Base-by-base conservation (phyloP, 163 green algal species). In the Dunaliella salina region DNA sequence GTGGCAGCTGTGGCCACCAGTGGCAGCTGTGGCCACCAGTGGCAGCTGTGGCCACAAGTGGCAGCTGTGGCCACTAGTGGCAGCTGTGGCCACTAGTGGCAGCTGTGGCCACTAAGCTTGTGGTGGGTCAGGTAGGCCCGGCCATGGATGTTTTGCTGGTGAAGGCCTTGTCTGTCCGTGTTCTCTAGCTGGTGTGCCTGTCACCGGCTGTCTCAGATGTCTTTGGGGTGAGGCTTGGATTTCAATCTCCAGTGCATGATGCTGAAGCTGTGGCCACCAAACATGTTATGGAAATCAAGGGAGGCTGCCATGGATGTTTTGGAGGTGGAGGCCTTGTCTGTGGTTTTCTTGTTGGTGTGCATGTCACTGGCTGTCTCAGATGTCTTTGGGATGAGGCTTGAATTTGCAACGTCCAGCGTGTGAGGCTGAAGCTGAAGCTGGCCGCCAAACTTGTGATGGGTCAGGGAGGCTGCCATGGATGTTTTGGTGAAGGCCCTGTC, bases 261-360 rank as follows among this genome's bases (percentile, higher is more conserved):
- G 63, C 24, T 75, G 25, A 17, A 50, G 75, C 22, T 29, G 24
- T 75, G 63, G 40, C 40, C 40, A 8, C 40, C 40, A 75, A 5
- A 12, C 11, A 15, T 29, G 11, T 75, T 92, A 87, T 98, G 95
- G 95, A n/a, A n/a, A 95, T 98, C 86, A n/a, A 89, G 96, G 0
- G 94, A 97, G 84, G 95, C 94, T 15, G 91, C 93, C 20, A 97
- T 98, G 89, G 83, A 92, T n/a, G 90, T 86, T 29, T 30, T 89
- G 11, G 4, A 75, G 63, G 63, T 75, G 63, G 20, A 5, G 11
- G 8, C 8, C 4, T 8, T 50, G n/a, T n/a, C 18, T 26, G 57
- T 18, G 18, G 57, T 18, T 26, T 69, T 26, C 57, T n/a, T n/a
- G n/a, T n/a, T n/a, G n/a, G n/a, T n/a, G n/a, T n/a, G n/a, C n/a